Evolutionary conservation across 192 early-diverging fungal genomes (phyloP).

Genomic region (Paraglomus occultum): DNA sequence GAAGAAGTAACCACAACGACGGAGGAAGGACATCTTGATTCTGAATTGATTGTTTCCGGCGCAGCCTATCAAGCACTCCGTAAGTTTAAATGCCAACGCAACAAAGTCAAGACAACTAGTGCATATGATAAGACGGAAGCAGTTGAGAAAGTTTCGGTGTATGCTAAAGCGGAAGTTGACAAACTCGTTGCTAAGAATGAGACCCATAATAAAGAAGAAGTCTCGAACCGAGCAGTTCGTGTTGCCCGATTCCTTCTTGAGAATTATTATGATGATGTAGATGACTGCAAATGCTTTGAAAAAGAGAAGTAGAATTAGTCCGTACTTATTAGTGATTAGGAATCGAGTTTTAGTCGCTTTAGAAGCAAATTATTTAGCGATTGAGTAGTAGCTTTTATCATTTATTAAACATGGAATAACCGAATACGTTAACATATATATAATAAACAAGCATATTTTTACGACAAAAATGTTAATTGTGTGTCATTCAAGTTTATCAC

Average conservation of each 20-base stretch:
- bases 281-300: too few relatives aligned
- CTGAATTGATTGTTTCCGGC: conserved; percentile 17
- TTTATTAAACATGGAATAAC: too few relatives aligned
- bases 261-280: not conserved
- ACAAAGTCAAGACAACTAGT: not conserved
- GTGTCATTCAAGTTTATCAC: too few relatives aligned
- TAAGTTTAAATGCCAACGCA: not conserved
- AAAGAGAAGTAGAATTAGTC: too few relatives aligned
- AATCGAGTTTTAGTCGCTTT: too few relatives aligned
- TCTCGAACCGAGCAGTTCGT: not conserved
- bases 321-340: too few relatives aligned
- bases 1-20: not conserved
- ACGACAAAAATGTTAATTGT: too few relatives aligned
- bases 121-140: not conserved
- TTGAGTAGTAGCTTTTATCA: too few relatives aligned
- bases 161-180: conserved; percentile 10
- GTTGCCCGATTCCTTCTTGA: conserved; percentile 3
- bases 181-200: conserved; percentile 5
- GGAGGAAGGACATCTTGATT: conserved; percentile 3
- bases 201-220: conserved; percentile 23
- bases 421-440: too few relatives aligned
- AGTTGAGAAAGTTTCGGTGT: not conserved
- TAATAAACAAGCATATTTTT: too few relatives aligned
- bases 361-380: too few relatives aligned
- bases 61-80: not conserved